Evolutionary conservation across 331 rosid species (phyloP), one percentile per base, ranked within the genome.

Genomic region (Quercus phellos): DNA sequence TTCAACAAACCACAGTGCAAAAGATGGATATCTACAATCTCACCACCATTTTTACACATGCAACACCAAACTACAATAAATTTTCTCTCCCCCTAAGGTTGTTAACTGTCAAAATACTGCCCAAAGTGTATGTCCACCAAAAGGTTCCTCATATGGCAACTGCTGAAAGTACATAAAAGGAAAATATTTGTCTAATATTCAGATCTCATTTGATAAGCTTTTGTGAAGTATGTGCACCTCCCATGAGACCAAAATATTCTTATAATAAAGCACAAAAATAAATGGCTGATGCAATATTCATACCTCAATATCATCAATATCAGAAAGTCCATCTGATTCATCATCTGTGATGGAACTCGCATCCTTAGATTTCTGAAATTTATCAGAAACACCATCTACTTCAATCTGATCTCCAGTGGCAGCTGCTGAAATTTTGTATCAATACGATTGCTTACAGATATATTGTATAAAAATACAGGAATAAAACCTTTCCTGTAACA

Each of bases 301-400:
- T 80, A 92, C 92, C 94, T 93, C 98, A 74, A 24, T 63, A 54
- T 91, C 97, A 84, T 93, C 98, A 16, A 93, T 91, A 70, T 93
- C 98, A 4, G 98, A 93, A 19, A 88, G 84, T 74, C 85, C 87
- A 76, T 91, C 98, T n/a, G 96, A 86, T 73, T 87, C 93, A 71
- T 86, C 82, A 2, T 60, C 64, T 35, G 42, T 78, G 75, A 83
- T 73, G 30, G 68, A 55, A 63, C 83, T 76, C 24, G 10, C 24
- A 55, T 71, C 87, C 54, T 50, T 78, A 35, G 46, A 79, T 35
- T 80, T 68, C 35, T 26, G 24, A 50, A 17, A 16, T 13, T 38
- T 74, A 60, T 73, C 83, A 78, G 69, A 82, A 72, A 76, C 85
- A 70, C 67, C 84, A 55, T 89, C 82, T 35, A 9, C 16, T 27